Percentiles rank a stretch among this genome's conserved stretches.
Evolutionary conservation across 1,139 yeast genomes (phyloP).

Genomic region (Blastobotrys malaysiensis): DNA sequence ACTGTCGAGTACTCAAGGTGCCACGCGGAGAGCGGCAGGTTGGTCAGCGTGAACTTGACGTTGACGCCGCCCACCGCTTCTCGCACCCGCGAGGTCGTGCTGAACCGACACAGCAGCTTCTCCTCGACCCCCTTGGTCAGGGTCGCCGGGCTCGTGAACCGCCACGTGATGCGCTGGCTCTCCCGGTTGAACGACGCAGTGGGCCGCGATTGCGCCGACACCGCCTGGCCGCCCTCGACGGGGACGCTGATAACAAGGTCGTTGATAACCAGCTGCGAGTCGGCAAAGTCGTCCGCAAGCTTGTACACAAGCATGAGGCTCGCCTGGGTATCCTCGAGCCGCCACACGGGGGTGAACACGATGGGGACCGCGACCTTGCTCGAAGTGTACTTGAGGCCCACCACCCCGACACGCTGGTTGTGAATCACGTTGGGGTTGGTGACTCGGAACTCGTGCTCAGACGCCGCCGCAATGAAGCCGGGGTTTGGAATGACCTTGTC

Average conservation of each 20-base stretch:
- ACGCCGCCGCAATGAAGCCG: slow-evolving; percentile 16
- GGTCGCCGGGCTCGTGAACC: slow-evolving; percentile 47
- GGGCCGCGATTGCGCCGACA: slow-evolving; percentile 81
- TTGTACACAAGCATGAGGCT: slow-evolving; percentile 72
- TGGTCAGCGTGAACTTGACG: slow-evolving; percentile 22
- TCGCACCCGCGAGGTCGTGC: slow-evolving; percentile 28
- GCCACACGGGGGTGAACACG: slow-evolving; percentile 77
- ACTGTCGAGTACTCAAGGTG: background rate
- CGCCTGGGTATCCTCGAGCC: slow-evolving; percentile 77
- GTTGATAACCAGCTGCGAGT: slow-evolving; percentile 39
- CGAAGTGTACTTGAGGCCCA: slow-evolving; percentile 15
- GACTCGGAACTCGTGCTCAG: slow-evolving; percentile 10
- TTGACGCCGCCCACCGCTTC: slow-evolving; percentile 32
- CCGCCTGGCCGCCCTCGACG: slow-evolving; percentile 37
- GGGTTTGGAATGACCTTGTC: slow-evolving; percentile 23
- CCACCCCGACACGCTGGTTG: slow-evolving; percentile 7
- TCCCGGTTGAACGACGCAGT: slow-evolving; percentile 85
- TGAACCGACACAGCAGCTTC: slow-evolving; percentile 35
- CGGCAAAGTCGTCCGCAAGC: slow-evolving; percentile 47
- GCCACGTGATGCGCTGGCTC: slow-evolving; percentile 81
- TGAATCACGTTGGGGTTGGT: background rate
- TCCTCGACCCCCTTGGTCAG: slow-evolving; percentile 66
- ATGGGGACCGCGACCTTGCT: slow-evolving; percentile 61
- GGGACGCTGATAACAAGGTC: slow-evolving; percentile 65
- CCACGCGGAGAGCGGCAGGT: background rate